A percentile compares a stretch with the other conserved stretches of the same genome.
phyloP scores from a whole-genome alignment of 1,284 basidiomycete species.

The Ceratobasidium sp. region DNA sequence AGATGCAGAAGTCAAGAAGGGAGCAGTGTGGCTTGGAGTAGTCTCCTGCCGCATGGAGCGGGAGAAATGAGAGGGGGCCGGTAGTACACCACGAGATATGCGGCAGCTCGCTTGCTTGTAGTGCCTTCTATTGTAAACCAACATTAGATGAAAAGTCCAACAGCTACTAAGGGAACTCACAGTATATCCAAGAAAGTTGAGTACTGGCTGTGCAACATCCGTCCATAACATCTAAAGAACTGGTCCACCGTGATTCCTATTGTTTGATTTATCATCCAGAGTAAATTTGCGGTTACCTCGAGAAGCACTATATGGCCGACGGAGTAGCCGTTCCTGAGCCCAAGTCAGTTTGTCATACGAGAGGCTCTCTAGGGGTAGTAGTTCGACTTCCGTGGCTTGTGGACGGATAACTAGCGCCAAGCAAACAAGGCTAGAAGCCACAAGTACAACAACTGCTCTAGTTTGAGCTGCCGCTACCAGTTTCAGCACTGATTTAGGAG shows the following conservation, averaged over 20 bases:
- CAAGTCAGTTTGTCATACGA: too few relatives aligned
- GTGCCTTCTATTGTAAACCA: not conserved
- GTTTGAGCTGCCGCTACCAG: slow-evolving; percentile 16
- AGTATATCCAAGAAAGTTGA: not conserved
- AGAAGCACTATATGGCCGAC: not conserved
- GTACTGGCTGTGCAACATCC: not conserved
- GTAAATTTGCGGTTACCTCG: not conserved
- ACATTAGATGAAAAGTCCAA: not conserved
- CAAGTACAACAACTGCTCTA: slow-evolving; percentile 17
- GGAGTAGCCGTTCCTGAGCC: too few relatives aligned
- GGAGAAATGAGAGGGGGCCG: slow-evolving; percentile 8
- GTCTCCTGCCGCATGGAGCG: too few relatives aligned
- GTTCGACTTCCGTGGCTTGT: too few relatives aligned
- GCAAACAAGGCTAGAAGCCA: not conserved
- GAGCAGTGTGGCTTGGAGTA: not conserved
- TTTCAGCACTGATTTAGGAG: not conserved
- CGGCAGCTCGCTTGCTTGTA: not conserved
- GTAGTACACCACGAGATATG: slow-evolving; percentile 26
- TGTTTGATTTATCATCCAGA: not conserved
- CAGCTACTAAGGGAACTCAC: not conserved
- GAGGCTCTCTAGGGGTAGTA: too few relatives aligned
- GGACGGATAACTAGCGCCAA: too few relatives aligned
- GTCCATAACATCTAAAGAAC: not conserved
- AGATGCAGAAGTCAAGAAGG: not conserved
- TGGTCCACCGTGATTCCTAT: not conserved